phyloP scores from a whole-genome alignment of 2,329 filamentous ascomycete species.

The Parafenestella ontariensis region DNA sequence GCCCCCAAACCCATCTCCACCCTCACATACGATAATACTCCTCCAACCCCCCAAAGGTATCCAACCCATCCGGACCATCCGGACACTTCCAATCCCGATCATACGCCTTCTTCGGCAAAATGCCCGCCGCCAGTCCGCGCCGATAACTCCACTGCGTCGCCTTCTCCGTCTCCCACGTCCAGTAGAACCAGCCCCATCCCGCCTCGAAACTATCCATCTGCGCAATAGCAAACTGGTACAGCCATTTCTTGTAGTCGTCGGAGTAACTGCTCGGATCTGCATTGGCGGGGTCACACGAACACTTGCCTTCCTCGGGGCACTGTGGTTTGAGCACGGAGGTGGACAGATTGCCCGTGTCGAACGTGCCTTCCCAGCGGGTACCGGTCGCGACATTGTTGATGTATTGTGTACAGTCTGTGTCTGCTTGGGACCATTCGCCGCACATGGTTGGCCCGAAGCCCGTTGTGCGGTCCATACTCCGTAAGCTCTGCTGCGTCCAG shows the following conservation, averaged over 20 bases:
- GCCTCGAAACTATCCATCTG: constrained; percentile 96
- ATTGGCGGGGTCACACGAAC: constrained; percentile 79
- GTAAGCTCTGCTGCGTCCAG: constrained; percentile 80
- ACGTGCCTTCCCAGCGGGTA: constrained; percentile 90
- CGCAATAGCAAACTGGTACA: constrained; percentile 89
- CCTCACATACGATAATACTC: constrained; percentile 50
- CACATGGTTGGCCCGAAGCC: constrained; percentile 94
- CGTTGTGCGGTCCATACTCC: constrained; percentile 73
- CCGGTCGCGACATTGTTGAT: constrained; percentile 91
- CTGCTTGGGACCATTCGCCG: constrained; percentile 96
- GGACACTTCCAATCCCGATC: constrained; percentile 54
- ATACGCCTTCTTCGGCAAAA: constrained; percentile 68
- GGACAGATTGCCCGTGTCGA: constrained; percentile 69
- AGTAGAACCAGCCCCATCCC: constrained; percentile 98
- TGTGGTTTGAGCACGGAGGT: constrained; percentile 71
- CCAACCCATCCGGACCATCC: constrained; percentile 38
- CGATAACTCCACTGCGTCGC: constrained; percentile 93
- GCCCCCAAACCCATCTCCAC: neutral
- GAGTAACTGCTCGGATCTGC: constrained; percentile 73
- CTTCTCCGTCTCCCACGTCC: constrained; percentile 94
- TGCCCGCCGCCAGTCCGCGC: constrained; percentile 76
- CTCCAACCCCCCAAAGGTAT: constrained; percentile 52
- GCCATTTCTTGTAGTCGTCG: constrained; percentile 79
- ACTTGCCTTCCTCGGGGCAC: constrained; percentile 73
- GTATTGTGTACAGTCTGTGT: constrained; percentile 88